Percentiles rank a stretch among this genome's conserved stretches.
These are phyloP conservation scores for Nidularia pulvinata DNA, from an alignment of 768 basidiomycete genomes.

Conservation along the genomic window DNA sequence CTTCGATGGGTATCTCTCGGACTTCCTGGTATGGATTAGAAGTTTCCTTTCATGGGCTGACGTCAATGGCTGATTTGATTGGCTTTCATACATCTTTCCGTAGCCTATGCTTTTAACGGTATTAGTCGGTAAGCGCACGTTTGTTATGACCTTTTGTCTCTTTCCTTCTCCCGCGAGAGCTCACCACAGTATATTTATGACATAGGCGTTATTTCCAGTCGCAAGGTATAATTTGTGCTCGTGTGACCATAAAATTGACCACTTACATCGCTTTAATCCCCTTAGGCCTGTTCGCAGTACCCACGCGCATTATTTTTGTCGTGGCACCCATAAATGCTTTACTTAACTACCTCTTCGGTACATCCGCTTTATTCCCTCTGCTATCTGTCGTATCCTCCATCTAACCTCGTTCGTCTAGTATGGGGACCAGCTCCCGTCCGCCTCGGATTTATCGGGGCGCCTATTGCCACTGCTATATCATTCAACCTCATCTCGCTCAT, in stretches of 20 bases:
- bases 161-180: neutral
- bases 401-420: slow-evolving; percentile 32
- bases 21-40: slow-evolving; percentile 54
- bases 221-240: slow-evolving; percentile 47
- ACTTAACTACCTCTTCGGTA: slow-evolving; percentile 86
- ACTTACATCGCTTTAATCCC: neutral
- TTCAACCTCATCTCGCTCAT: slow-evolving; percentile 80
- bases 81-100: neutral
- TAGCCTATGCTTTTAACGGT: slow-evolving; percentile 52
- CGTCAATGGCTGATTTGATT: neutral
- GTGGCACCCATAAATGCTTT: slow-evolving; percentile 86
- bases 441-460: slow-evolving; percentile 91
- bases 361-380: slow-evolving; percentile 4
- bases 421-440: slow-evolving; percentile 83
- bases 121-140: slow-evolving; percentile 31
- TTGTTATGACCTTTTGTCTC: neutral
- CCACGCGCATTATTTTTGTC: slow-evolving; percentile 79
- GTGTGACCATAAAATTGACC: neutral
- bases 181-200: neutral
- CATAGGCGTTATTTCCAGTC: slow-evolving; percentile 78
- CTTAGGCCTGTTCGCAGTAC: slow-evolving; percentile 73
- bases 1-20: slow-evolving; percentile 77
- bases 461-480: slow-evolving; percentile 84
- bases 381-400: neutral
- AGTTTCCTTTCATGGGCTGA: slow-evolving; percentile 3